These are phyloP conservation scores for Przewalskia tangutica DNA, from an alignment of 257 asterid species.

Conservation along the genomic window DNA sequence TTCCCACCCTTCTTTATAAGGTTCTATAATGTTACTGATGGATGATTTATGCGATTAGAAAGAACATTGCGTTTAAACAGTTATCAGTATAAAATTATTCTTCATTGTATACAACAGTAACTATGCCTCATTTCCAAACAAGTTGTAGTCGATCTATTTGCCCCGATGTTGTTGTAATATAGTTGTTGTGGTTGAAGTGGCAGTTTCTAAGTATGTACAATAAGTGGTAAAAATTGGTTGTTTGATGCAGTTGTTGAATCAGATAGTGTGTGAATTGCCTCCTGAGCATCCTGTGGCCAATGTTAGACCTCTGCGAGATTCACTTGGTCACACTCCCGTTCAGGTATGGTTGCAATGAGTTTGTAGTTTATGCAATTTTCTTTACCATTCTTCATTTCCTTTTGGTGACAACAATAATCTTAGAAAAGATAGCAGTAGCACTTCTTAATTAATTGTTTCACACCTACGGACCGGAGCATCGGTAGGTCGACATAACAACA, in stretches of 20 bases:
- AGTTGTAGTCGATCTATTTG: neutral
- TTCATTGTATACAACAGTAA: neutral
- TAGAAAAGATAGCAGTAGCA: neutral
- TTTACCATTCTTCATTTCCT: neutral
- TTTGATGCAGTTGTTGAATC: slow-evolving; percentile 68
- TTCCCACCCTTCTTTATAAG: neutral
- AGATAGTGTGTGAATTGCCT: slow-evolving; percentile 93
- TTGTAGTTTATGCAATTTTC: neutral
- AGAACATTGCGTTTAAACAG: neutral
- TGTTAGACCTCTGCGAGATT: slow-evolving; percentile 87
- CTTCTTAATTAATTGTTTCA: neutral
- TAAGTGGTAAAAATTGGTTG: neutral
- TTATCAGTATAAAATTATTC: neutral
- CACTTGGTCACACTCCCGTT: slow-evolving; percentile 93
- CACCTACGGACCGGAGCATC: neutral
- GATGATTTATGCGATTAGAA: neutral
- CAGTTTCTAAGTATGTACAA: neutral
- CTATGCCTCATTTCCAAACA: neutral
- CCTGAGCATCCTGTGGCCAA: slow-evolving; percentile 99
- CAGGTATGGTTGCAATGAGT: slow-evolving; percentile 40
- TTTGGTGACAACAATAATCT: neutral
- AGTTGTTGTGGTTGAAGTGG: neutral
- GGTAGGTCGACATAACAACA: too few species aligned
- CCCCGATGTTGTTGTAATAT: neutral
- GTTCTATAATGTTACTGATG: neutral